Evolutionary conservation across 179 eudicot species (phyloP).

Genomic region (Spinacia oleracea): DNA sequence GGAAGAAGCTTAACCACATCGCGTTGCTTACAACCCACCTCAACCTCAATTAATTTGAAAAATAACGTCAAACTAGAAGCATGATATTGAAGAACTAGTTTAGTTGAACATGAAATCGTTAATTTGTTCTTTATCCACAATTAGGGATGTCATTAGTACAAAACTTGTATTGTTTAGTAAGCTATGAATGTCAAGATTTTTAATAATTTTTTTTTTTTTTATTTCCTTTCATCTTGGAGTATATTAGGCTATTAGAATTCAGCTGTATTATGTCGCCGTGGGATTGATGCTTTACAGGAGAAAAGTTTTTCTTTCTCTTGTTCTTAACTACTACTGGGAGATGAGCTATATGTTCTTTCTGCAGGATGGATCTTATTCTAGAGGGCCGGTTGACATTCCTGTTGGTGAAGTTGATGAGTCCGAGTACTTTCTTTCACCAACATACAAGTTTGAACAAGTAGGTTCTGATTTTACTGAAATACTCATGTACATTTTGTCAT

Average conservation of each 20-base stretch:
- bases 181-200: neutral
- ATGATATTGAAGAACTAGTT: neutral
- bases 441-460: slow-evolving; percentile 93
- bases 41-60: neutral
- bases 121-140: neutral
- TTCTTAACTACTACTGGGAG: neutral
- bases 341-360: slow-evolving; percentile 25
- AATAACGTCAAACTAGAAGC: neutral
- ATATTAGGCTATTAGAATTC: neutral
- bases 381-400: slow-evolving; percentile 95
- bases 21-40: neutral
- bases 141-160: neutral
- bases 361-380: slow-evolving; percentile 96
- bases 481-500: neutral
- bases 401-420: slow-evolving; percentile 70
- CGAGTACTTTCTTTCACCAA: slow-evolving; percentile 75
- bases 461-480: slow-evolving; percentile 19
- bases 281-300: neutral
- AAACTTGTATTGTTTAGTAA: neutral
- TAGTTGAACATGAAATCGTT: neutral
- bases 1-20: neutral
- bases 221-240: neutral
- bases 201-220: neutral
- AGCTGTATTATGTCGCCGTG: neutral
- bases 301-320: neutral